phyloP scores from a whole-genome alignment of 2,329 filamentous ascomycete species.

The Triangularia verruculosa region DNA sequence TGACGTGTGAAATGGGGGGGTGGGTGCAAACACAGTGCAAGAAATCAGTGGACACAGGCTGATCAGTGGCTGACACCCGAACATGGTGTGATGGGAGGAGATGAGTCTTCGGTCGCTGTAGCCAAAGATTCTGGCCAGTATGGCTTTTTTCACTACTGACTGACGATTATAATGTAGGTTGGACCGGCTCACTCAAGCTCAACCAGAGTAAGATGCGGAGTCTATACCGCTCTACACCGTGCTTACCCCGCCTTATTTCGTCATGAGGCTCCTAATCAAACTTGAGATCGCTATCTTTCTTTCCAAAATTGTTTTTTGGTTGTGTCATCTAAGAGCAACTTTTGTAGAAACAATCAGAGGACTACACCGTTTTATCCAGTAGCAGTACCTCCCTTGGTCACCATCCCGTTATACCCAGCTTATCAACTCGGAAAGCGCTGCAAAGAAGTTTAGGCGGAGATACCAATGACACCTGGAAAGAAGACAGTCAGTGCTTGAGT shows the following conservation, averaged over 20 bases:
- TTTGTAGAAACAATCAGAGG: neutral
- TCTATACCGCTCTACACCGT: neutral
- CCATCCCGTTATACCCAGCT: neutral
- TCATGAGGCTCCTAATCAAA: neutral
- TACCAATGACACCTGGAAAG: conserved; percentile 75
- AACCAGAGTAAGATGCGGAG: neutral
- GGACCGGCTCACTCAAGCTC: conserved; percentile 8
- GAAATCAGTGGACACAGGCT: neutral
- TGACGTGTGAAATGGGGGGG: neutral
- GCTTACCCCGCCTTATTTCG: conserved; percentile 5
- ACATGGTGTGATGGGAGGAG: neutral
- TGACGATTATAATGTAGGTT: neutral
- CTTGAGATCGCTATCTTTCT: neutral
- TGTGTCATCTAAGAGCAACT: neutral
- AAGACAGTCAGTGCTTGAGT: conserved; percentile 13
- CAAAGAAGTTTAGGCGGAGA: conserved; percentile 63
- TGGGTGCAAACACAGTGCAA: neutral
- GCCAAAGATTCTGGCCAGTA: neutral
- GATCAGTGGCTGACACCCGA: neutral
- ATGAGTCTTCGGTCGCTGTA: neutral
- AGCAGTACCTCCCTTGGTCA: neutral
- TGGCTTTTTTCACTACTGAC: neutral
- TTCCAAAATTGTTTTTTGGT: neutral
- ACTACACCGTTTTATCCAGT: neutral
- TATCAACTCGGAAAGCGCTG: neutral